Percentiles rank a stretch among this genome's conserved stretches.
Evolutionary conservation across 1,139 yeast species (phyloP).

Genomic region (Geotrichum citri-aurantii): DNA sequence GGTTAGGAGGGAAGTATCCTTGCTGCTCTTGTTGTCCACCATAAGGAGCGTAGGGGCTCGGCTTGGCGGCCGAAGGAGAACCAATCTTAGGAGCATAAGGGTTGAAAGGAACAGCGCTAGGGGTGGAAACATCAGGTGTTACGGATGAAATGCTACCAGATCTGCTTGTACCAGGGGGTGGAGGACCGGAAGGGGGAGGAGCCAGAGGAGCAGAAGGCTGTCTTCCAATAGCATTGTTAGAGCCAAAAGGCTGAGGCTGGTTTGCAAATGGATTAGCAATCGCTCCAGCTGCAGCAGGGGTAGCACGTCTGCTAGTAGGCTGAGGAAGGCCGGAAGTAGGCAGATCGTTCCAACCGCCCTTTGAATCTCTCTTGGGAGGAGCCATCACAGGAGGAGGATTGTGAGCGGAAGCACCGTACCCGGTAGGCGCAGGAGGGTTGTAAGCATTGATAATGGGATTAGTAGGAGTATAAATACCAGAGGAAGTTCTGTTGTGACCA

Average conservation of each 20-base stretch:
- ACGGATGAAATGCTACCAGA: constrained; percentile 34
- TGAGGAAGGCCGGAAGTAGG: constrained; percentile 49
- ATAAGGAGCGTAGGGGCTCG: constrained; percentile 17
- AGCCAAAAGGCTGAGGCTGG: constrained; percentile 31
- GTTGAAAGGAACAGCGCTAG: constrained; percentile 26
- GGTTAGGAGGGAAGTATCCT: constrained; percentile 12
- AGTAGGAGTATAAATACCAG: constrained; percentile 19
- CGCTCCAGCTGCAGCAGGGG: constrained; percentile 25
- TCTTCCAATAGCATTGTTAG: constrained; percentile 23
- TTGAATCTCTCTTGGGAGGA: constrained; percentile 46
- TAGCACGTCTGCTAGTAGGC: constrained; percentile 20
- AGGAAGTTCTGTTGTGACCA: constrained; percentile 15
- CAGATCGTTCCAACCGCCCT: constrained; percentile 92
- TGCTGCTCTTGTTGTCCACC: constrained; percentile 10
- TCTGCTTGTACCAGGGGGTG: constrained; percentile 34
- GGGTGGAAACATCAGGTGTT: constrained; percentile 20
- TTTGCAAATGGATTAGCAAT: constrained; percentile 25
- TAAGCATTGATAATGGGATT: constrained; percentile 18
- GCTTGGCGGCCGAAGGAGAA: constrained; percentile 22
- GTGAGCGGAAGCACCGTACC: constrained; percentile 15
- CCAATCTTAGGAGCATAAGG: constrained; percentile 32
- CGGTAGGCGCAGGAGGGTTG: constrained; percentile 11
- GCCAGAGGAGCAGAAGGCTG: constrained; percentile 24
- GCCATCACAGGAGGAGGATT: constrained; percentile 19
- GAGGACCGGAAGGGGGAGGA: constrained; percentile 23